phyloP scores from a whole-genome alignment of 441 rosid genomes.

The Eruca vesicaria region DNA sequence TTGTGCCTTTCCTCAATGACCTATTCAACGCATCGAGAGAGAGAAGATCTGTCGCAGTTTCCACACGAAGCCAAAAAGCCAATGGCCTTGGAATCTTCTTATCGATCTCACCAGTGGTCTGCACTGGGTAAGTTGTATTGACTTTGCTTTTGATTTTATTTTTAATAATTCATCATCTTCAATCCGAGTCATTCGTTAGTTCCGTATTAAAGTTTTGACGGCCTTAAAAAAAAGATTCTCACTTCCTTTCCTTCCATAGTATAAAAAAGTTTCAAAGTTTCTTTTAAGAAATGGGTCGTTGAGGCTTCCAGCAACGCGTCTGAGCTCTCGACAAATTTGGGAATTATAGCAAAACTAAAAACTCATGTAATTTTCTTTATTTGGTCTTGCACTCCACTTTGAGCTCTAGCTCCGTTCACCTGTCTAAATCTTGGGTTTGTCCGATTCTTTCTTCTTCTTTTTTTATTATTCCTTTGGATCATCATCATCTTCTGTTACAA shows the following conservation, averaged over 20 bases:
- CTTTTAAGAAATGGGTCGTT: too few relatives aligned
- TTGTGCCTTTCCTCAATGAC: not conserved
- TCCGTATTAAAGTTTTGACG: not conserved
- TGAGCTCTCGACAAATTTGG: not conserved
- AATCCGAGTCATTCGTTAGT: not conserved
- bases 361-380: not conserved
- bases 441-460: not conserved
- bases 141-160: conserved; percentile 1
- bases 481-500: not conserved
- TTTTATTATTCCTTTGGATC: too few relatives aligned
- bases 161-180: not conserved
- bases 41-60: conserved; percentile 3
- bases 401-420: too few relatives aligned
- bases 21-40: conserved; percentile 13
- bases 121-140: not conserved
- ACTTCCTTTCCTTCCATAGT: not conserved
- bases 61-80: not conserved
- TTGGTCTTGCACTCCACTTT: conserved; percentile 9
- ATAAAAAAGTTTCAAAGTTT: too few relatives aligned
- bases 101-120: not conserved
- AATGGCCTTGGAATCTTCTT: conserved; percentile 9
- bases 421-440: not conserved
- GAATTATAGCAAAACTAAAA: not conserved
- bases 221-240: not conserved
- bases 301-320: not conserved